Evolutionary conservation across 1,284 basidiomycete species (phyloP), one percentile per base, ranked within the genome.

Genomic region (Cryptococcus wingfieldii): DNA sequence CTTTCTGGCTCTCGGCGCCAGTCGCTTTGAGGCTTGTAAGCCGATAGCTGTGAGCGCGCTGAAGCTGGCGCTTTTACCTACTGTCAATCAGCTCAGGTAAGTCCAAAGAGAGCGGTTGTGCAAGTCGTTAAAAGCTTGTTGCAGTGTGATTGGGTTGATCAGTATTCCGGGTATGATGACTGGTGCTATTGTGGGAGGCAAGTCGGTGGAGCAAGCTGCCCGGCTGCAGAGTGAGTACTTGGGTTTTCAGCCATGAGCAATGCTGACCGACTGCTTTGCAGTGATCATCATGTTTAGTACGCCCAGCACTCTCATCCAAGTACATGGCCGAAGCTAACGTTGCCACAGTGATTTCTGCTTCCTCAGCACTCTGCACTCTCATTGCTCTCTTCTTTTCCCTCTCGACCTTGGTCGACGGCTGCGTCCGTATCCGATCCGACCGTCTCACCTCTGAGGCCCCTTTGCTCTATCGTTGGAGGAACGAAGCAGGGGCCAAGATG

Each of bases 1-100:
- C 38, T 87, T 88, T 61, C 83, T 92, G 27, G 86, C 89, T 0
- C 89, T 90, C 61, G 90, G 90, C 0, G 89, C 89, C 1, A 71
- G 84, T 1, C 80, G 89, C 6, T 82, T 86, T 59, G 89, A 91
- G 70, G 90, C 89, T 0, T 88, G 85, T 68, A 82, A 83, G 55
- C 88, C 89, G 0, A 82, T 92, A 38, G 86, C 83, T 0, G 81
- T 82, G 3, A 86, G 89, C 54, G 88, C 87, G 0, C 81, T 92
- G n/a, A 82, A 84, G 47, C 77, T 90, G 19, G 86, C 89, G 0
- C 79, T 92, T 2, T 84, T 86, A 4, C 90, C 88, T 0, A 86
- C 84, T 14, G 85, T 92, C 65, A 92, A 88, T 69, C 85, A 85
- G 74, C 88, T 92, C 87, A 89, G 87, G 87, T 86, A 51, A 39